Evolutionary conservation across 768 basidiomycete genomes (phyloP), one percentile per base, ranked within the genome.

Genomic region (Hypsizygus marmoreus): DNA sequence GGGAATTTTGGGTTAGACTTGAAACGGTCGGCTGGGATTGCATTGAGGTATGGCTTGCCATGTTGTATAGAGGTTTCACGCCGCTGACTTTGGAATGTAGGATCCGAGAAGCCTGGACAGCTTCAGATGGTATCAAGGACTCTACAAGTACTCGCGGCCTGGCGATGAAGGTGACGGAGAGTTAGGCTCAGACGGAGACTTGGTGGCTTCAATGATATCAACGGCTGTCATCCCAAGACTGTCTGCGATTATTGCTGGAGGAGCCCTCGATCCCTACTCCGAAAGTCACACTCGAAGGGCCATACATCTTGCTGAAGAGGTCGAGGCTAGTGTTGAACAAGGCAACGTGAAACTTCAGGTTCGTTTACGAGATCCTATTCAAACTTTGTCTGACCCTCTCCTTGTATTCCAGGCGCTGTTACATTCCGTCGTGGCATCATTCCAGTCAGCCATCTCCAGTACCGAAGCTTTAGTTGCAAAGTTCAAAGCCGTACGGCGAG

Each of bases 1-100:
- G 93, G 92, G 93, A 94, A 64, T 95, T 94, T 63, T 95, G 91
- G 91, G 82, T 82, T n/a, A 74, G 92, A 44, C 69, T 92, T 46
- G 94, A 97, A 68, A 75, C 85, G 51, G 68, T 91, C 9, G 88
- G 86, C 3, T 97, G 95, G 95, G 82, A 93, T 62, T 91, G 88
- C 35, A 73, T 95, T 17, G 79, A 88, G 69, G 92, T 88, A 58
- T 51, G 76, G 68, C 29, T 40, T 19, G 29, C 34, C 14, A 33
- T 13, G 20, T 28, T 43, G 24, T 25, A 28, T 22, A 1, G 33
- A 13, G 31, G 24, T 29, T 20, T 35, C 34, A 14, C 14, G 31
- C 17, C 40, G 58, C 23, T 58, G 38, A 44, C 24, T 26, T 43
- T 28, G 23, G 32, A 31, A 59, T 54, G 50, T 52, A 82, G 82